Evolutionary conservation across 2,329 filamentous ascomycete species (phyloP).

Genomic region (Stylonectria norvegica): DNA sequence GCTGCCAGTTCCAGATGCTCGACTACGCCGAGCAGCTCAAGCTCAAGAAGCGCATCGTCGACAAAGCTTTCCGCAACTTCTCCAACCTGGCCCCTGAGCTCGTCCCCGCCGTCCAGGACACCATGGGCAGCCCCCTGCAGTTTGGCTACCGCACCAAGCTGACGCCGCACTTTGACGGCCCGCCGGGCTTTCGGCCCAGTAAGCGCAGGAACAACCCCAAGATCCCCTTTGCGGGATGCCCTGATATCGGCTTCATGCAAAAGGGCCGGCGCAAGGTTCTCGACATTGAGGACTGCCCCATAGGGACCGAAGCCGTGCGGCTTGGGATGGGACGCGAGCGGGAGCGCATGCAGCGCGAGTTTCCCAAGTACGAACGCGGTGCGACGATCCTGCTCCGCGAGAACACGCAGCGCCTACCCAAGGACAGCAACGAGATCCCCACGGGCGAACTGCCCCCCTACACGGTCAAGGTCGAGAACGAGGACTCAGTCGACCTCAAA

Average conservation of each 20-base stretch:
- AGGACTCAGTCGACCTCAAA: constrained; percentile 70
- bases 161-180: constrained; percentile 90
- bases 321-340: constrained; percentile 76
- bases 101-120: constrained; percentile 74
- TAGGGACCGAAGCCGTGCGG: constrained; percentile 82
- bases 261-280: constrained; percentile 79
- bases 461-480: constrained; percentile 47
- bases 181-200: constrained; percentile 52
- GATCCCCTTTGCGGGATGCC: constrained; percentile 56
- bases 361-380: constrained; percentile 70
- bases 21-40: constrained; percentile 80
- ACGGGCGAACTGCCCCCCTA: constrained; percentile 28
- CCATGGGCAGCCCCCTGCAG: constrained; percentile 84
- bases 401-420: constrained; percentile 66
- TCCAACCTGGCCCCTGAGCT: constrained; percentile 73
- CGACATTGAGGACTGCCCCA: constrained; percentile 96
- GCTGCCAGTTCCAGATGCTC: constrained; percentile 98
- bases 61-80: constrained; percentile 90
- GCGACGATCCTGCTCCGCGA: constrained; percentile 89
- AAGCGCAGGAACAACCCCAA: constrained; percentile 48
- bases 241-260: constrained; percentile 83
- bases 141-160: constrained; percentile 96
- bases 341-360: constrained; percentile 67
- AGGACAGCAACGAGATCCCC: constrained; percentile 36
- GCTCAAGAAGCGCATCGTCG: constrained; percentile 81